Percentiles rank a stretch among this genome's conserved stretches.
These are phyloP conservation scores for Epichloe coenophiala DNA, from an alignment of 2,329 filamentous ascomycete genomes.

Conservation along the genomic window DNA sequence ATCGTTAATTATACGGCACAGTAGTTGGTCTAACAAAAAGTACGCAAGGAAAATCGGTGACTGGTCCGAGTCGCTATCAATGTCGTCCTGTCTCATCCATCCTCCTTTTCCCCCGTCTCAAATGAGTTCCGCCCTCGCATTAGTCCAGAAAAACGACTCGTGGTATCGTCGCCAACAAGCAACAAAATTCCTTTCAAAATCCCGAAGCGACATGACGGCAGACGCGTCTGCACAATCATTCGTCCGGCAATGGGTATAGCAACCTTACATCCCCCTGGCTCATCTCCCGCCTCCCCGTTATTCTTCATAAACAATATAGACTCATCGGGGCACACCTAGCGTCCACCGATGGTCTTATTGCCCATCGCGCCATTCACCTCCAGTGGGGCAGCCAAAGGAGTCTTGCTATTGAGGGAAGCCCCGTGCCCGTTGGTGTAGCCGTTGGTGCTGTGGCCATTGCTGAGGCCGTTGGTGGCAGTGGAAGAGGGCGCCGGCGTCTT, in stretches of 20 bases:
- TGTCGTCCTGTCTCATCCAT: not conserved
- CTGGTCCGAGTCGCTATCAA: not conserved
- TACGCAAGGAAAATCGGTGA: not conserved
- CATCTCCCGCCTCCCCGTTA: not conserved
- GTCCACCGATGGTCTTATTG: conserved; percentile 5
- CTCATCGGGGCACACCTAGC: conserved; percentile 9
- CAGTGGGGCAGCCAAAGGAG: not conserved
- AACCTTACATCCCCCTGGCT: not conserved
- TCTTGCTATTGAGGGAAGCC: conserved; percentile 5
- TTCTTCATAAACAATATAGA: conserved; percentile 2
- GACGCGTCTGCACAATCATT: not conserved
- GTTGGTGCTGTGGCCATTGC: conserved; percentile 10
- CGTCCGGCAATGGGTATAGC: conserved; percentile 9
- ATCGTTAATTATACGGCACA: not conserved
- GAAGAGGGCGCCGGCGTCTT: conserved; percentile 22
- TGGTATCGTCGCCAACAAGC: conserved; percentile 4
- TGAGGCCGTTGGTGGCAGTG: conserved; percentile 9
- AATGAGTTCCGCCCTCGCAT: not conserved
- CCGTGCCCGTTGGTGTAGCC: conserved; percentile 6
- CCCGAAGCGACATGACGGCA: not conserved
- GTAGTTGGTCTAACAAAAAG: not conserved
- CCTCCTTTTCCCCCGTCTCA: not conserved
- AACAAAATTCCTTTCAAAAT: not conserved
- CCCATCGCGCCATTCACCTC: conserved; percentile 1
- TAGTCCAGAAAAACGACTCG: not conserved